phyloP scores from a whole-genome alignment of 768 basidiomycete genomes.

The Tulasnella sp. region DNA sequence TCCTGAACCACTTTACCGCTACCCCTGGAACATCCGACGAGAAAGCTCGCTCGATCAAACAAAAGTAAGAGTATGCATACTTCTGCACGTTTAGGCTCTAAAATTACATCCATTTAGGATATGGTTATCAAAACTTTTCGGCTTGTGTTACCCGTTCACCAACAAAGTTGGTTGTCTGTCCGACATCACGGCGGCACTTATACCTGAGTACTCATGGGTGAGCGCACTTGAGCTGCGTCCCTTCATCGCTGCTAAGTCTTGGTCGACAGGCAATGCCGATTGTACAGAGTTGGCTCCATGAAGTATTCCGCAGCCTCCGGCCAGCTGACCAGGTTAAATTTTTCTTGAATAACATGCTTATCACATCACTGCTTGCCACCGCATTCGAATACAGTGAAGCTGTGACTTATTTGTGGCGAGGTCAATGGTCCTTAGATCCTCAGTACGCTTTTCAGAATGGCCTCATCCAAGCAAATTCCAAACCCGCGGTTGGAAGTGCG shows the following conservation, averaged over 20 bases:
- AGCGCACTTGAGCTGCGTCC: not conserved
- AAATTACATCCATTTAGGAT: not conserved
- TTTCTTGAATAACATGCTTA: not conserved
- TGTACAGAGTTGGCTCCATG: constrained; percentile 2
- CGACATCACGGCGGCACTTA: not conserved
- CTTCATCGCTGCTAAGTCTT: not conserved
- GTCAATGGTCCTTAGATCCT: not conserved
- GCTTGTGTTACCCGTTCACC: not conserved
- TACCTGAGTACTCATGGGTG: constrained; percentile 3
- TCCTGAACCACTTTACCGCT: not conserved
- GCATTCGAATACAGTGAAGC: constrained; percentile 4
- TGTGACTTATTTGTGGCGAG: not conserved
- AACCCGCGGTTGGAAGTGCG: not conserved
- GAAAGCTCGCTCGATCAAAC: not conserved
- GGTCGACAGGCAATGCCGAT: not conserved
- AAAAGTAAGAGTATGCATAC: not conserved
- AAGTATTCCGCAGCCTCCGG: not conserved
- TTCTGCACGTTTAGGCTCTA: too few relatives aligned
- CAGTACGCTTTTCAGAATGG: not conserved
- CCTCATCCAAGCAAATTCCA: not conserved
- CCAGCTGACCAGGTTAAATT: not conserved
- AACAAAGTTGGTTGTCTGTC: not conserved
- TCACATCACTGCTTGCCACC: not conserved
- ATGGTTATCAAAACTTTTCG: not conserved
- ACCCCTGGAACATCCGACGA: not conserved